A percentile compares a stretch with the other conserved stretches of the same genome.
These are phyloP conservation scores for Pichia sporocuriosa DNA, from an alignment of 805 yeast species.

Conservation along the genomic window DNA sequence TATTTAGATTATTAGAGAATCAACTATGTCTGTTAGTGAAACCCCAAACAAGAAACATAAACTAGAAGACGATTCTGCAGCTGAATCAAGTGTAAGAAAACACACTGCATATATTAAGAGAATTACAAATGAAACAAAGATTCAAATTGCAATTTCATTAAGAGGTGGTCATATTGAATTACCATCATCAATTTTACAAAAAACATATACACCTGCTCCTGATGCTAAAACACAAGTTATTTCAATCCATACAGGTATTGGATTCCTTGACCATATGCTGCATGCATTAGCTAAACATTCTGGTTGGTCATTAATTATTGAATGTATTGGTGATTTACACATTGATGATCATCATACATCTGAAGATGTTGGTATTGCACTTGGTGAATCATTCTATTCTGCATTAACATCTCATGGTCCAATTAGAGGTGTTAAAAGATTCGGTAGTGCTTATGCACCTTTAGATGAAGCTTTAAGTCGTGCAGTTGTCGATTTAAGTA, in stretches of 20 bases:
- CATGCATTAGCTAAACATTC: constrained; percentile 96
- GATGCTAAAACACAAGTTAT: constrained; percentile 65
- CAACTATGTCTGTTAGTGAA: neutral
- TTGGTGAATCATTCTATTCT: constrained; percentile 82
- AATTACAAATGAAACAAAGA: constrained; percentile 88
- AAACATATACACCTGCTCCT: constrained; percentile 14
- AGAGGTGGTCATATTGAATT: constrained; percentile 79
- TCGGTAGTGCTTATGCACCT: constrained; percentile 92
- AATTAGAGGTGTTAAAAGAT: constrained; percentile 84
- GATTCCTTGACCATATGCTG: constrained; percentile 94
- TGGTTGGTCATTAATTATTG: constrained; percentile 89
- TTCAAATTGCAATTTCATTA: constrained; percentile 74
- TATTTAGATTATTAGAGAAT: neutral
- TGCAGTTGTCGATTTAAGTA: constrained; percentile 93
- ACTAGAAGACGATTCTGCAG: constrained; percentile 9
- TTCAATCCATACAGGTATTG: constrained; percentile 83
- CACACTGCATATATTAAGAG: constrained; percentile 49
- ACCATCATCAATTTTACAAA: constrained; percentile 48
- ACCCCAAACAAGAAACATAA: constrained; percentile 9
- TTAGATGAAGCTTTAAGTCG: constrained; percentile 92
- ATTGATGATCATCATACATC: constrained; percentile 97
- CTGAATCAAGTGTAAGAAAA: constrained; percentile 4
- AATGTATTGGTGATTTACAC: constrained; percentile 89
- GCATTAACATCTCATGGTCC: constrained; percentile 63
- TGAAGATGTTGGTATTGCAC: constrained; percentile 90